These are phyloP conservation scores for Fagopyrum esculentum DNA, from an alignment of 148 eudicot genomes.

Conservation along the genomic window DNA sequence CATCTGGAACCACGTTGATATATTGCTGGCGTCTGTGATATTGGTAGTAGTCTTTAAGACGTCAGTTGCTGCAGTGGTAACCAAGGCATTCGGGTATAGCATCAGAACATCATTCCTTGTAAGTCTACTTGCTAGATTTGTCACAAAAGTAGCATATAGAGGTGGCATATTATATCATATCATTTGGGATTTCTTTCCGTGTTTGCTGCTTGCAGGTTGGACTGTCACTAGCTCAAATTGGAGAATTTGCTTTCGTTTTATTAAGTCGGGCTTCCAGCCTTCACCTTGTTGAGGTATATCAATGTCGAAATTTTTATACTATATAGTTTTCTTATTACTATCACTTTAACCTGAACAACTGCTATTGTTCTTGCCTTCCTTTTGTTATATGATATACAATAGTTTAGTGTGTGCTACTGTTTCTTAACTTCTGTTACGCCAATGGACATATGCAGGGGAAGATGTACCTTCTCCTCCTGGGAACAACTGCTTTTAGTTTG, in stretches of 20 bases:
- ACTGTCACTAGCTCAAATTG: conserved; percentile 91
- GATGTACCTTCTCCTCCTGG: conserved; percentile 93
- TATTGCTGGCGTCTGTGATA: conserved; percentile 91
- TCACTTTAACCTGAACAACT: not conserved
- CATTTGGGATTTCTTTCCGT: conserved; percentile 10
- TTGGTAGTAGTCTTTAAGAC: conserved; percentile 87
- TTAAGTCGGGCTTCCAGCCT: conserved; percentile 91
- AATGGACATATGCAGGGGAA: conserved; percentile 47
- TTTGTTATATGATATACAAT: not conserved
- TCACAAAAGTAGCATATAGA: conserved; percentile 9
- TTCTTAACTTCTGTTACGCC: not conserved
- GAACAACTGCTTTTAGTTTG: conserved; percentile 96
- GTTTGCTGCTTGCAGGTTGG: conserved; percentile 58
- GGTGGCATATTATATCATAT: not conserved
- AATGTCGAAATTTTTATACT: not conserved
- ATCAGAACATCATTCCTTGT: conserved; percentile 76
- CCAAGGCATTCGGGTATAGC: conserved; percentile 80
- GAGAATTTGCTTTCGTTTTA: conserved; percentile 97
- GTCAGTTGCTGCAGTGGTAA: conserved; percentile 60
- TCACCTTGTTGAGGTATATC: conserved; percentile 75
- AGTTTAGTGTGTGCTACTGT: not conserved
- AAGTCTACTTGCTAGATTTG: conserved; percentile 32
- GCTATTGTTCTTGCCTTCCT: not conserved
- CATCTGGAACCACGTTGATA: conserved; percentile 95
- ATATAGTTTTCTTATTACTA: not conserved